Evolutionary conservation across 179 eudicot genomes (phyloP).

Genomic region (Spergularia azorica): DNA sequence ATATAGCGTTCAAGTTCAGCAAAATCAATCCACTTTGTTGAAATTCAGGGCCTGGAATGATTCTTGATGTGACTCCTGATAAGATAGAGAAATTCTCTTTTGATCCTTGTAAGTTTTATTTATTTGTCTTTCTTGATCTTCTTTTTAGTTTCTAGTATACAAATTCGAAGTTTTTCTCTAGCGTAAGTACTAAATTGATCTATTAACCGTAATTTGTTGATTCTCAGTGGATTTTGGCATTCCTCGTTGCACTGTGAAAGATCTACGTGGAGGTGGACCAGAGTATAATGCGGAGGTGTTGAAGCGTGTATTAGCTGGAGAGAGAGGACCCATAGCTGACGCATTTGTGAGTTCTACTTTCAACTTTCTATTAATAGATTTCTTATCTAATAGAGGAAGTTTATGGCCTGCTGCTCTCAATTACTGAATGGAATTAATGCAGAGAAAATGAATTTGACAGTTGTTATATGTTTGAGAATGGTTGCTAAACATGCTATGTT

Average conservation of each 20-base stretch:
- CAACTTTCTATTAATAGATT: not conserved
- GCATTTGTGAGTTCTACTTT: conserved; percentile 65
- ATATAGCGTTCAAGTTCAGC: not conserved
- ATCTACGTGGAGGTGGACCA: conserved; percentile 84
- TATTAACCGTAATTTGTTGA: conserved; percentile 5
- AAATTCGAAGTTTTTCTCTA: not conserved
- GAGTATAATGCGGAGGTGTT: conserved; percentile 79
- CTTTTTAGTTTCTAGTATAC: not conserved
- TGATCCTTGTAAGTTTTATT: conserved; percentile 71
- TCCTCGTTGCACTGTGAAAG: conserved; percentile 80
- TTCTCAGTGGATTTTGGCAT: conserved; percentile 84
- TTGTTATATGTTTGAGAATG: not conserved
- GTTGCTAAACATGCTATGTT: not conserved
- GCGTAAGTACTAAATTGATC: not conserved
- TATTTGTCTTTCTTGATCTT: not conserved
- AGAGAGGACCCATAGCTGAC: conserved; percentile 83
- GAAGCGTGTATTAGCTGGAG: conserved; percentile 81
- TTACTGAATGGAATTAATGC: not conserved
- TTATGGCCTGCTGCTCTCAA: not conserved
- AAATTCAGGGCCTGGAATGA: conserved; percentile 74
- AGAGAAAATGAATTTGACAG: not conserved
- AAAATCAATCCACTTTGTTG: not conserved
- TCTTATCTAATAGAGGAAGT: not conserved
- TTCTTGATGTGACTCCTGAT: conserved; percentile 79
- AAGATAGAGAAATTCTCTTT: conserved; percentile 75